Base-by-base conservation (phyloP, 495 filamentous ascomycete genomes). In the Lophiostoma macrostomum region DNA sequence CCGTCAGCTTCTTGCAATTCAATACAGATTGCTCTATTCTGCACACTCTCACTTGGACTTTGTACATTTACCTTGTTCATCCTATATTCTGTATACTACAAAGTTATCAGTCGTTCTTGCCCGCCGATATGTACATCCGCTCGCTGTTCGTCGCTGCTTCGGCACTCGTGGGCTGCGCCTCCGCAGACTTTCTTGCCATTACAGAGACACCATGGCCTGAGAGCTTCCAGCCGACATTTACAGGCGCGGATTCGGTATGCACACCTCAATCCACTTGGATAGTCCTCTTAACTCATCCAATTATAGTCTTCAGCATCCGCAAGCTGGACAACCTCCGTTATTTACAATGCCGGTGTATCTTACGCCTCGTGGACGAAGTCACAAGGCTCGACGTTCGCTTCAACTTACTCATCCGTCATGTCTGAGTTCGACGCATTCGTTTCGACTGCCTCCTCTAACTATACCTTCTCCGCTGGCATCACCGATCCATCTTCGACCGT, bases 401-500 rank as follows among this genome's bases (percentile, higher is more conserved):
- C 40, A 5, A 8, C 20, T 23, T 20, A 27, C 6, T 18, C 22
- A 4, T 44, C 40, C 5, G 24, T 44, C 40, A 16, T 27, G 29
- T 5, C 4, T 25, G 40, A 44, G 24, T n/a, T 44, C 40, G 14
- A 4, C 16, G 40, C 5, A 16, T 44, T 44, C 23, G 40, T 30
- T 3, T n/a, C 22, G n/a, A 22, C 40, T n/a, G 40, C 40, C 8
- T 23, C 40, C 5, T 25, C 22, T 4, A 44, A 44, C n/a, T 44
- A 44, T 14, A 44, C 22, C n/a, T 27, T 44, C 40, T 25, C 40
- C 22, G 22, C 40, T 23, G 40, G n/a, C 3, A 25, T 44, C 20
- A 30, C 40, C 4, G 40, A 44, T 14, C 40, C 40, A 4, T 5
- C 5, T 7, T 5, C 8, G 4, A 44, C 40, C 22, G 29, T 25